Base-by-base conservation (phyloP, 371 early-diverging fungal genomes). In the Dichotomocladium elegans region DNA sequence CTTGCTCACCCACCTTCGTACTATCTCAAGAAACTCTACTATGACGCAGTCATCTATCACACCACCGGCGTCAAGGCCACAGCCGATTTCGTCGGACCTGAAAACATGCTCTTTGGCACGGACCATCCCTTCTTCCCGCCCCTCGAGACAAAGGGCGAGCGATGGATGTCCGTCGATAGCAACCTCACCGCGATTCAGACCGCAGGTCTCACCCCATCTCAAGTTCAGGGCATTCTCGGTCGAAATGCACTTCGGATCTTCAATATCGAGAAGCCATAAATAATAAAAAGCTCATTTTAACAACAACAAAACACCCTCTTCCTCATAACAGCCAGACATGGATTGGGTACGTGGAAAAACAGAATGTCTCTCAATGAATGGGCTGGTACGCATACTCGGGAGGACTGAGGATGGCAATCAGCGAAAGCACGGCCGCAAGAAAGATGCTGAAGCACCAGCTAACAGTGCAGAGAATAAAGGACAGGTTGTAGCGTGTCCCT, bases 401-500 rank as follows among this genome's bases (percentile, higher is more conserved):
- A 25, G 77, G 77, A 34, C 71, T 61, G 5, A 76, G 41, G 0
- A 70, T 19, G 15, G 64, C 73, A 29, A 72, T 31, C 17, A 76
- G 29, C 1, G 65, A 54, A 1, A 76, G 45, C 3, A 76, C 58
- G 21, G 68, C 55, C 5, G 73, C 62, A 8, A 76, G 48, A 19
- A 76, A 49, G 6, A 76, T 24, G 30, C 61, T 58, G 1, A 72
- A 15, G 40, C 66, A 70, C 77, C 77, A 76, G 49, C 73, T 70
- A 25, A 76, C 68, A 3, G 64, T 76, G 22, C 64, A 66, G 5
- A 72, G 22, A n/a, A 76, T 52, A 47, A 76, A 76, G 3, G 73
- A 72, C 24, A 70, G 48, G 29, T 72, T 70, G 48, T 76, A 76
- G 21, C 73, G 61, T 3, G 77, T 66, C 11, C 77, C 77, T 31